phyloP scores from a whole-genome alignment of 1,284 basidiomycete species.

The Fomitopsis betulina region DNA sequence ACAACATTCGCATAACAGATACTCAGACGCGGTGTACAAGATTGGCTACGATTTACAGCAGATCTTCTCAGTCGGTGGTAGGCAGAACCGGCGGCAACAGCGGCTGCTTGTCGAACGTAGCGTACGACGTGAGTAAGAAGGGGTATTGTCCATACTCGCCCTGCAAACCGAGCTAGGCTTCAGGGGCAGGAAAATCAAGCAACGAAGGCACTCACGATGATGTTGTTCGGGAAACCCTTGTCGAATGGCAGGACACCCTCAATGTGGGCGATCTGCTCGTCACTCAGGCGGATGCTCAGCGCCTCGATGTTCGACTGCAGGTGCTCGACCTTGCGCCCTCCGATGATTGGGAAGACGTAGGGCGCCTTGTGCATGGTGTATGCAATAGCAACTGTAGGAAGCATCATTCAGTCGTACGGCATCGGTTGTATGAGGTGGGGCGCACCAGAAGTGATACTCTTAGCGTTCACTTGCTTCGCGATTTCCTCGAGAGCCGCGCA shows the following conservation, averaged over 20 bases:
- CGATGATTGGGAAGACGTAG: conserved; percentile 7
- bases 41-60: too few species aligned
- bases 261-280: conserved; percentile 36
- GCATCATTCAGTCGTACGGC: too few species aligned
- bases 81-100: neutral
- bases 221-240: conserved; percentile 33
- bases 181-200: too few species aligned
- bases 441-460: conserved; percentile 33
- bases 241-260: conserved; percentile 37
- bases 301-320: conserved; percentile 37
- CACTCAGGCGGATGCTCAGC: conserved; percentile 34
- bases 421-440: too few species aligned
- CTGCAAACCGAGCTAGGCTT: too few species aligned
- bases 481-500: conserved; percentile 38
- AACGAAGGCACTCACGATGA: conserved; percentile 32
- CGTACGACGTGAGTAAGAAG: neutral
- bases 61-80: too few species aligned
- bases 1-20: too few species aligned
- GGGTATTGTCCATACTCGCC: conserved; percentile 2
- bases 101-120: conserved; percentile 3
- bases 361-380: conserved; percentile 22
- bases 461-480: conserved; percentile 36
- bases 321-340: conserved; percentile 8
- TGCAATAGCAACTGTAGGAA: conserved; percentile 41
- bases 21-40: too few species aligned